Percentiles rank a stretch among this genome's conserved stretches.
These are phyloP conservation scores for Macrophomina tecta DNA, from an alignment of 2,329 filamentous ascomycete species.

Conservation along the genomic window DNA sequence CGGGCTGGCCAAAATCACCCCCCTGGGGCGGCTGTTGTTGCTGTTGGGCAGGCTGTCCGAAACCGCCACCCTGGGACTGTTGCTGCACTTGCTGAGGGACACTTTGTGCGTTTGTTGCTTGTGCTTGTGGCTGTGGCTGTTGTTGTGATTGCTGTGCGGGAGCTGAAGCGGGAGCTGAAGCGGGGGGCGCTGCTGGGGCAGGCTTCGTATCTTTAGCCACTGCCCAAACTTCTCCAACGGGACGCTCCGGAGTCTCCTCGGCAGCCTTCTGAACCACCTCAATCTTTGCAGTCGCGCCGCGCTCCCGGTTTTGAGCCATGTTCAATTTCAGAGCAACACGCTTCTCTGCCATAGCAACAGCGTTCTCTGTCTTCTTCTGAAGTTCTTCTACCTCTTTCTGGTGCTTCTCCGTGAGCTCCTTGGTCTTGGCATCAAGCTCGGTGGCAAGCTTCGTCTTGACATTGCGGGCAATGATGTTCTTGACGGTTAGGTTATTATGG, in stretches of 20 bases:
- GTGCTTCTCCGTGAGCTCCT: constrained; percentile 37
- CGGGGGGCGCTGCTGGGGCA: constrained; percentile 17
- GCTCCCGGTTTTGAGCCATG: constrained; percentile 75
- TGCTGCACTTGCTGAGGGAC: neutral
- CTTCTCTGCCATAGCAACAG: constrained; percentile 75
- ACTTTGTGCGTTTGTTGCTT: neutral
- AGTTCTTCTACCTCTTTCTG: constrained; percentile 40
- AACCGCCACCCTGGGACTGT: constrained; percentile 1
- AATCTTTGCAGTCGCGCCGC: constrained; percentile 71
- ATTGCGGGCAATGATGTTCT: constrained; percentile 62
- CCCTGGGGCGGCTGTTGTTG: constrained; percentile 9
- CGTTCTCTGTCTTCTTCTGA: constrained; percentile 49
- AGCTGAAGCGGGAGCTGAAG: constrained; percentile 20
- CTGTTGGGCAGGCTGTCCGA: constrained; percentile 14
- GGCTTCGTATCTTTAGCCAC: constrained; percentile 72
- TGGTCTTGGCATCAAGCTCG: constrained; percentile 43
- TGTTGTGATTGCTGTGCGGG: constrained; percentile 23
- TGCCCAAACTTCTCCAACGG: constrained; percentile 87
- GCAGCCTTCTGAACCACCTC: constrained; percentile 81
- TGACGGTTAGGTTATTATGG: constrained; percentile 56
- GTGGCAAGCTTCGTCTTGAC: constrained; percentile 56
- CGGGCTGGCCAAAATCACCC: constrained; percentile 14
- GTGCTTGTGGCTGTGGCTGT: neutral
- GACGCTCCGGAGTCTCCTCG: constrained; percentile 80
- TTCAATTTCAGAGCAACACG: constrained; percentile 77